phyloP scores from a whole-genome alignment of 2,329 filamentous ascomycete genomes.

The Elsinoe fawcettii region DNA sequence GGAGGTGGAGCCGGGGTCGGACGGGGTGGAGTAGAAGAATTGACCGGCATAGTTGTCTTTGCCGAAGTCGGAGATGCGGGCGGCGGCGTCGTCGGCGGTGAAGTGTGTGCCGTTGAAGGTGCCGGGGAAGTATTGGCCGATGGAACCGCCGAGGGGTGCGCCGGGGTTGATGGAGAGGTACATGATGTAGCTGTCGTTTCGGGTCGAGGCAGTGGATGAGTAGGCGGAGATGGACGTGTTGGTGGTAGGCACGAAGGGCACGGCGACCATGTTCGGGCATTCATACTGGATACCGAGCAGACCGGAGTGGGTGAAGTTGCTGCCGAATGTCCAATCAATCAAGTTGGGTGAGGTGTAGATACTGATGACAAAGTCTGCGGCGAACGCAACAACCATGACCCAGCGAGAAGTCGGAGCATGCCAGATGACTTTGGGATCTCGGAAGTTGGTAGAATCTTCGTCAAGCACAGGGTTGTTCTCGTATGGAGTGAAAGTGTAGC shows the following conservation, averaged over 20 bases:
- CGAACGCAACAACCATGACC: slow-evolving; percentile 51
- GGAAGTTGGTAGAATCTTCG: slow-evolving; percentile 49
- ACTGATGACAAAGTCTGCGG: slow-evolving; percentile 49
- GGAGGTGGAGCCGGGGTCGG: slow-evolving; percentile 15
- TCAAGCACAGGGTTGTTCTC: slow-evolving; percentile 53
- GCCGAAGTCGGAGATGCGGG: slow-evolving; percentile 27
- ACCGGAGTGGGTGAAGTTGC: slow-evolving; percentile 50
- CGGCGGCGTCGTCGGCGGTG: slow-evolving; percentile 34
- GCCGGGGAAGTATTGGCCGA: slow-evolving; percentile 51
- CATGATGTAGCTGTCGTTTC: slow-evolving; percentile 29
- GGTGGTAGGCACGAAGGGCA: slow-evolving; percentile 40
- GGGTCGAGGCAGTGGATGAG: slow-evolving; percentile 24
- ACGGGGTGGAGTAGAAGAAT: slow-evolving; percentile 44
- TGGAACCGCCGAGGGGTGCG: slow-evolving; percentile 49
- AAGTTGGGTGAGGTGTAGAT: slow-evolving; percentile 55
- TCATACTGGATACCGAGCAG: slow-evolving; percentile 53
- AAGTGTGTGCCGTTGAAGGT: slow-evolving; percentile 60
- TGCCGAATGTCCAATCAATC: slow-evolving; percentile 49
- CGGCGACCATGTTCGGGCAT: slow-evolving; percentile 54
- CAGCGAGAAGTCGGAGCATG: slow-evolving; percentile 44
- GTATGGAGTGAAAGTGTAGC: slow-evolving; percentile 56
- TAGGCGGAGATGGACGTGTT: slow-evolving; percentile 30
- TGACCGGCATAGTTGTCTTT: slow-evolving; percentile 51
- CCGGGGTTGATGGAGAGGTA: slow-evolving; percentile 51
- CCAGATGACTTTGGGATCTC: slow-evolving; percentile 57